These are phyloP conservation scores for Echinochloa phyllopogon DNA, from an alignment of 176 grass and related monocot species.

Conservation along the genomic window DNA sequence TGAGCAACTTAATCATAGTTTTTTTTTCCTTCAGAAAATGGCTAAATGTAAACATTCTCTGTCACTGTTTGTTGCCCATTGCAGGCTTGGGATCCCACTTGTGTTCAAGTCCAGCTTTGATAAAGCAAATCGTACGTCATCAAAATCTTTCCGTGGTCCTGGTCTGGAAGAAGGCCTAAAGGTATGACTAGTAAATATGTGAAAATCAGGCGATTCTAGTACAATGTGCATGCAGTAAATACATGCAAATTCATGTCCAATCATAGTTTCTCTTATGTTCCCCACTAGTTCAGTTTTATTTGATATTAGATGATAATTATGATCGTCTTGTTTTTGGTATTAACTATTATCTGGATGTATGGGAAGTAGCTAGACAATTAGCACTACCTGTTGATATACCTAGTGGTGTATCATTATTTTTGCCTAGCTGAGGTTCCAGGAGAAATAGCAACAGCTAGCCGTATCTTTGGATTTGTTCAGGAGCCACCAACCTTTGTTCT, in stretches of 20 bases:
- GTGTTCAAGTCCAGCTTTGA: conserved; percentile 99
- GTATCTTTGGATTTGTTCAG: background rate
- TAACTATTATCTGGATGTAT: background rate
- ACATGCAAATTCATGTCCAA: background rate
- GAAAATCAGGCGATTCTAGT: background rate
- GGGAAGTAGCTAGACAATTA: background rate
- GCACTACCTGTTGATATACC: background rate
- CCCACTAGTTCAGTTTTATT: background rate
- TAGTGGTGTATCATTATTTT: background rate
- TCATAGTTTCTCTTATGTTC: background rate
- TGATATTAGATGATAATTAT: background rate
- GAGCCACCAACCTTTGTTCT: background rate
- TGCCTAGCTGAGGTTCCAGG: background rate
- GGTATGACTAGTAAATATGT: conserved; percentile 17
- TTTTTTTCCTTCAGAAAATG: background rate
- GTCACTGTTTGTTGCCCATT: conserved; percentile 1
- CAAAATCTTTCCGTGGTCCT: conserved; percentile 89
- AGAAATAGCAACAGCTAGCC: background rate
- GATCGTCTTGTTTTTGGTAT: background rate
- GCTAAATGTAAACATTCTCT: background rate
- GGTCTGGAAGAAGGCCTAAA: conserved; percentile 93
- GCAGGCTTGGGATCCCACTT: conserved; percentile 80
- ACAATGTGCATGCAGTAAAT: background rate
- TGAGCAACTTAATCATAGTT: conserved; percentile 40
- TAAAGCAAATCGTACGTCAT: conserved; percentile 96